Base-by-base conservation (phyloP, 129 eudicot genomes). In the Arctium minus region DNA sequence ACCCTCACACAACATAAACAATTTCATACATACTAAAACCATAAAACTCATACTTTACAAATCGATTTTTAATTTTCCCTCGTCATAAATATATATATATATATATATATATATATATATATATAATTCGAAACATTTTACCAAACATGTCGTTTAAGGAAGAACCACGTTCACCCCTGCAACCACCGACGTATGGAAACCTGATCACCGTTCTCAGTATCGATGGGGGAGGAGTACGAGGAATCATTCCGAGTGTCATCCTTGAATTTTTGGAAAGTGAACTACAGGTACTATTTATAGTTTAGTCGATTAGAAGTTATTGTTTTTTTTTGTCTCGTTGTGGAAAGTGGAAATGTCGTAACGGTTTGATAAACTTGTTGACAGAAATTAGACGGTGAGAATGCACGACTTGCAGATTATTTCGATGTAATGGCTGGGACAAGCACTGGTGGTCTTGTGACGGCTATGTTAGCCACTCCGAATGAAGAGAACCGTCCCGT, bases 191-290 rank as follows among this genome's bases (percentile, higher is more conserved):
- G 7, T 85, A 42, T 12, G 89, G 85, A 27, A 76, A 88, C n/a
- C 81, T 80, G 31, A 75, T 90, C 74, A 90, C 91, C 0, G 72
- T 90, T 69, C 88, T 90, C 8, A 90, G 94, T 77, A 86, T 90
- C 4, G 92, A 90, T 33, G 94, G 94, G 6, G 94, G 94, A 1
- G 94, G 94, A 18, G 75, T 90, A n/a, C 84, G 90, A 67, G 94
- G 94, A 13, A 77, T 90, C 82, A 82, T 90, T 40, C 94, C 94
- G 0, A 86, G 87, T 22, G 88, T 82, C 29, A 74, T 88, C 38
- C 92, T 88, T 71, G 82, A 64, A 15, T 86, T 73, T 70, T 79
- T 90, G n/a, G 88, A 86, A 50, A 70, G 39, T 3, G 82, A 87
- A 53, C 81, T 85, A 76, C 89, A 87, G 81, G 86, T 86, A 72